Evolutionary conservation across 176 grass and related monocot genomes (phyloP).

Genomic region (Dactylis glomerata): DNA sequence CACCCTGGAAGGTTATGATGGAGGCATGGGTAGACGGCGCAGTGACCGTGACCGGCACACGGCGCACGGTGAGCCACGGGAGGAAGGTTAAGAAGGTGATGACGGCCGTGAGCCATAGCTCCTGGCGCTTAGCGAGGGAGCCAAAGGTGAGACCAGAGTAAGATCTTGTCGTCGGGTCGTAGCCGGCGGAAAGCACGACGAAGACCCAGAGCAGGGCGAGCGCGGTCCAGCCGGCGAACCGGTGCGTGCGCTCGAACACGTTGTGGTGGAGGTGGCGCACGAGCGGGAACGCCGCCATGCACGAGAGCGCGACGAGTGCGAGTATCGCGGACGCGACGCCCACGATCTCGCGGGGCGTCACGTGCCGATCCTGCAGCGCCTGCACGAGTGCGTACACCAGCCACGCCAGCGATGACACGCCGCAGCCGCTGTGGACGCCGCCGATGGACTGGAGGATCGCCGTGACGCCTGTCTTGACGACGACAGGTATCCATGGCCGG

Average conservation of each 20-base stretch:
- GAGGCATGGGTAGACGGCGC: conserved; percentile 60
- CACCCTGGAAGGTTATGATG: conserved; percentile 52
- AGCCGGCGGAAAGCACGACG: conserved; percentile 50
- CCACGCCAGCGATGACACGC: conserved; percentile 64
- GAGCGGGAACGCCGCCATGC: conserved; percentile 64
- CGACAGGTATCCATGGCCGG: conserved; percentile 39
- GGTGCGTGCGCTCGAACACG: conserved; percentile 77
- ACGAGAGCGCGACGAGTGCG: conserved; percentile 44
- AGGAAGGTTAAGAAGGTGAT: conserved; percentile 72
- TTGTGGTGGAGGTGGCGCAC: conserved; percentile 81
- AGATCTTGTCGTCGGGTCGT: conserved; percentile 31
- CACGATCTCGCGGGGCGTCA: conserved; percentile 35
- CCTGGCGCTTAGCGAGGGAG: conserved; percentile 33
- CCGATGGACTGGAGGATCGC: conserved; percentile 66
- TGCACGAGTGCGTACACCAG: conserved; percentile 48
- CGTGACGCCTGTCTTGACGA: conserved; percentile 45
- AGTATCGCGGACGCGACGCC: conserved; percentile 52
- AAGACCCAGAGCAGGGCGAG: conserved; percentile 65
- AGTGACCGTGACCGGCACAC: conserved; percentile 50
- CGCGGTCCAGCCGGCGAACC: conserved; percentile 67
- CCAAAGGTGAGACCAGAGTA: conserved; percentile 31
- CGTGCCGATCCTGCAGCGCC: neutral
- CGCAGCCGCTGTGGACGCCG: conserved; percentile 70
- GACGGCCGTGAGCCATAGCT: conserved; percentile 47
- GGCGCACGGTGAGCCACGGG: conserved; percentile 58